Conservation (phyloP, 2,329 filamentous ascomycete species). For the Aureobasidium uvarum region DNA sequence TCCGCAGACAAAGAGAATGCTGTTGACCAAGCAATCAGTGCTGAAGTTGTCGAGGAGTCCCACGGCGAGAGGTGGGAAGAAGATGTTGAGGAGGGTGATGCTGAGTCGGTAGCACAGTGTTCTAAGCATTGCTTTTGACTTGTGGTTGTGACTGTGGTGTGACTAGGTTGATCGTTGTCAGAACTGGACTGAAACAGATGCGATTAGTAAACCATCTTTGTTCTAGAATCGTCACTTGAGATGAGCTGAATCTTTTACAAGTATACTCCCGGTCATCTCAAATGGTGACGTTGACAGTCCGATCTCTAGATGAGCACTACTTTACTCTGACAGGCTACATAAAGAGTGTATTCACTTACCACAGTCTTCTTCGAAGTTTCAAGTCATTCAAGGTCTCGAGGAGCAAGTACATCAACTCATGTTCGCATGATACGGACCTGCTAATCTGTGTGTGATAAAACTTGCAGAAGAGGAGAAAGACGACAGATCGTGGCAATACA, state of each 20-base stretch:
- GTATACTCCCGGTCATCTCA: too few species aligned
- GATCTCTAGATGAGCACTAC: too few species aligned
- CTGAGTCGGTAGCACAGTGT: conserved; percentile 33
- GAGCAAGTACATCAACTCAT: neutral
- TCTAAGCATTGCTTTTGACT: neutral
- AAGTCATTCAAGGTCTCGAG: neutral
- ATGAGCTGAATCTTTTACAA: too few species aligned
- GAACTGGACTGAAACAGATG: neutral
- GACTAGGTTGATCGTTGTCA: neutral
- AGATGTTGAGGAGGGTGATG: conserved; percentile 42
- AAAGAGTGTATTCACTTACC: neutral
- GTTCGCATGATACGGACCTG: neutral
- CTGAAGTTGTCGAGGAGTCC: conserved; percentile 41
- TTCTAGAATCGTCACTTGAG: neutral
- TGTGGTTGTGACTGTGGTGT: neutral
- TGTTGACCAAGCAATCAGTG: conserved; percentile 41
- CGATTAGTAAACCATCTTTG: too few species aligned
- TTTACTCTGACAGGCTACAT: neutral
- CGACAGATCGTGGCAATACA: neutral
- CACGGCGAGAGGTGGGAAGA: conserved; percentile 44
- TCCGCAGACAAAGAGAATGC: conserved; percentile 43
- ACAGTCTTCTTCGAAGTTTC: neutral
- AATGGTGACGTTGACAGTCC: too few species aligned
- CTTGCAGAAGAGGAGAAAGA: neutral
- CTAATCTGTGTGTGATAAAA: neutral